These are phyloP conservation scores for Pseudogymnoascus sp. DNA, from an alignment of 2,329 filamentous ascomycete species.

Conservation along the genomic window DNA sequence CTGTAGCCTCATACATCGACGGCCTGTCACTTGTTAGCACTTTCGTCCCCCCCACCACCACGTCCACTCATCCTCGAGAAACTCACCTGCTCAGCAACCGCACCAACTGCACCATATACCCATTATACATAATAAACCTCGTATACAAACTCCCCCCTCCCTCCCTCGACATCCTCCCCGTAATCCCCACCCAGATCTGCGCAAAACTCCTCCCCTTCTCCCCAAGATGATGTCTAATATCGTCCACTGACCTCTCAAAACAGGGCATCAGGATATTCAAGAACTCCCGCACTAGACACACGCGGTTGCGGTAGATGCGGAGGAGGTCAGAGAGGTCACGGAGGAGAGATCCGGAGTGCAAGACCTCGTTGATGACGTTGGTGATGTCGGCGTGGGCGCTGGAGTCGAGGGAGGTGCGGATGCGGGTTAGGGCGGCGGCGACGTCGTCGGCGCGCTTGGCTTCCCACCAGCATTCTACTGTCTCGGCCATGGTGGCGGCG, in stretches of 20 bases:
- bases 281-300: conserved; percentile 45
- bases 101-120: conserved; percentile 42
- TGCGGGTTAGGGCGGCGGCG: conserved; percentile 39
- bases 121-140: conserved; percentile 48
- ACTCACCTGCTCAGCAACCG: conserved; percentile 44
- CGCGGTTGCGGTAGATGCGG: conserved; percentile 41
- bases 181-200: conserved; percentile 51
- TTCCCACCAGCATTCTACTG: conserved; percentile 44
- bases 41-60: neutral
- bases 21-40: conserved; percentile 27
- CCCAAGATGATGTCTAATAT: conserved; percentile 45
- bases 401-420: conserved; percentile 37
- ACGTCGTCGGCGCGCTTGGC: conserved; percentile 45
- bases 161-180: conserved; percentile 46
- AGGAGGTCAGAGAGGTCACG: conserved; percentile 48
- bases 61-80: neutral
- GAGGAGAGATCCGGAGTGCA: conserved; percentile 36
- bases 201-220: conserved; percentile 40
- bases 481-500: conserved; percentile 22
- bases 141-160: conserved; percentile 42
- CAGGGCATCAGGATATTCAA: conserved; percentile 50
- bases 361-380: conserved; percentile 32
- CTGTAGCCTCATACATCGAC: conserved; percentile 47
- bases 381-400: conserved; percentile 39
- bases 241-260: conserved; percentile 42